Base-by-base conservation (phyloP, 495 filamentous ascomycete species). In the Penicillium manginii region DNA sequence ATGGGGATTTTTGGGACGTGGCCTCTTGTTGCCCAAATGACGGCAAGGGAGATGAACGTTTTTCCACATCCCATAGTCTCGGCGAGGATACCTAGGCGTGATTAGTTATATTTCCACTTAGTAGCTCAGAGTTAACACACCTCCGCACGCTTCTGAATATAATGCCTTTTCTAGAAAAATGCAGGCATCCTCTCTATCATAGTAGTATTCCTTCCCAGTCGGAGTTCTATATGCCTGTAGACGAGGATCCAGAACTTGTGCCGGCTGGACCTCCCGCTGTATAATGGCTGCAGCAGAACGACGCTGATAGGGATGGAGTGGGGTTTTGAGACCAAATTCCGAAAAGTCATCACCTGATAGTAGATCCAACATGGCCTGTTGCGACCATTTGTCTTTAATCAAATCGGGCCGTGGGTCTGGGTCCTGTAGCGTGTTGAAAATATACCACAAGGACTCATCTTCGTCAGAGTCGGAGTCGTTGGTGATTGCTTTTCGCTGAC, bases 231-330 rank as follows among this genome's bases (percentile, higher is more conserved):
- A 74, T 2, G 70, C 59, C 50, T 83, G 79, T 6, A 96, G 74
- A 6, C 93, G 84, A 10, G 93, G 91, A 75, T 97, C 93, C 14
- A 91, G 71, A 45, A 84, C 78, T 50, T 81, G 78, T 11, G 77
- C 74, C 4, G 90, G 84, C 26, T 87, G 81, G 10, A 81, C 71
- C 70, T 98, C 93, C 48, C 88, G 85, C 63, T 96, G 89, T 21
- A 96, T 71, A 92, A 98, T 97, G 32, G 86, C 67, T 8, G 91
- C 91, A 11, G 90, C 91, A 0, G 91, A 92, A 46, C 88, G 84
- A 51, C 88, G 81, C 73, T 98, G 93, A 66, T 96, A 94, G 0
- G 82, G 77, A 69, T 93, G 91, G 1, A 96, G 75, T 1, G 70
- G 71, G 1, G 90, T 90, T 17, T 77, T 87, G 12, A 98, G 77